A percentile compares a stretch with the other conserved stretches of the same genome.
Conservation (phyloP, 2,329 filamentous ascomycete genomes). For the Fusarium piperis region DNA sequence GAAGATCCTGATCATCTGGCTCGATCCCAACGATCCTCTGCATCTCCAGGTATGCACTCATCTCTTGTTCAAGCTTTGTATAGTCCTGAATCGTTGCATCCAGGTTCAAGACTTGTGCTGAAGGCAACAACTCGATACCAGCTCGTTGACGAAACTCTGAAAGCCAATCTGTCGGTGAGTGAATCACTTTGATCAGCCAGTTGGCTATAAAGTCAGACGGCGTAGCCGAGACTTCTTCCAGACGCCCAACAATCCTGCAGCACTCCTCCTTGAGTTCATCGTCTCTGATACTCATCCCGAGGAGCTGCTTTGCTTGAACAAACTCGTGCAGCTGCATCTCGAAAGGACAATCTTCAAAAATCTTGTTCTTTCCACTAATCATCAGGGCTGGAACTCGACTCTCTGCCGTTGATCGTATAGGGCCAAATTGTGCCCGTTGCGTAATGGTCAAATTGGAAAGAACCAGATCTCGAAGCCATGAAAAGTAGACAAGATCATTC, state of each 20-base stretch:
- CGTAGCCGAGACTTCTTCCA: slow-evolving; percentile 32
- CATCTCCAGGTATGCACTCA: slow-evolving; percentile 22
- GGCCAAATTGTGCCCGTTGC: slow-evolving; percentile 37
- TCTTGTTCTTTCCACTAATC: slow-evolving; percentile 43
- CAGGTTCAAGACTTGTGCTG: neutral
- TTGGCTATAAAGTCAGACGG: slow-evolving; percentile 39
- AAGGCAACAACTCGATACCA: slow-evolving; percentile 5
- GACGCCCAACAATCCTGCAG: slow-evolving; percentile 25
- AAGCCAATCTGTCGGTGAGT: slow-evolving; percentile 33
- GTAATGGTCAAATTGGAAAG: slow-evolving; percentile 22
- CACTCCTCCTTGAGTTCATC: slow-evolving; percentile 36
- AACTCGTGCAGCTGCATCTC: slow-evolving; percentile 38
- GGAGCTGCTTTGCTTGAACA: slow-evolving; percentile 18
- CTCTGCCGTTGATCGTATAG: slow-evolving; percentile 37
- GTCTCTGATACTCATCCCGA: slow-evolving; percentile 16
- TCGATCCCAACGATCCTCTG: slow-evolving; percentile 31
- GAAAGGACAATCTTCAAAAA: slow-evolving; percentile 44
- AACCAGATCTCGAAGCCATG: slow-evolving; percentile 36
- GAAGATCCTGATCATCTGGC: slow-evolving; percentile 28
- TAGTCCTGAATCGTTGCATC: slow-evolving; percentile 35
- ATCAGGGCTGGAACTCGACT: slow-evolving; percentile 32
- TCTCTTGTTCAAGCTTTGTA: slow-evolving; percentile 27
- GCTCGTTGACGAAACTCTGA: slow-evolving; percentile 27
- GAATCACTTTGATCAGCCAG: slow-evolving; percentile 36
- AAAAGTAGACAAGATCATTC: neutral